phyloP scores from a whole-genome alignment of 257 asterid genomes.

The Przewalskia tangutica region DNA sequence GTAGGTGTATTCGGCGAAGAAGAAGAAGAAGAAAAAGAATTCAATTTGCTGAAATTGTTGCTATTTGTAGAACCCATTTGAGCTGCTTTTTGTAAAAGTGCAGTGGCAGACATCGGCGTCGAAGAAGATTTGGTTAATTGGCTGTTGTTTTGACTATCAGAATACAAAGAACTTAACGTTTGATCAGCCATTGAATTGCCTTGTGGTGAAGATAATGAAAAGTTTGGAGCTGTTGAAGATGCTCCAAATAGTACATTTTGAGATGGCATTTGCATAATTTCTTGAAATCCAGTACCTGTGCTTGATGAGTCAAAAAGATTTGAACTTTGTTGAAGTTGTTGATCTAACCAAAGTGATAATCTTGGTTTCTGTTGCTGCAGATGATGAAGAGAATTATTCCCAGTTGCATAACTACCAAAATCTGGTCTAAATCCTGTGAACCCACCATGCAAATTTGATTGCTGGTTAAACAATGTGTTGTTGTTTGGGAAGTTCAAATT shows the following conservation, averaged over 20 bases:
- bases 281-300: conserved; percentile 12
- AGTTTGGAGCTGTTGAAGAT: conserved; percentile 20
- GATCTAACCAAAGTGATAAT: conserved; percentile 60
- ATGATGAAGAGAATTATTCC: conserved; percentile 6
- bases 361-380: conserved; percentile 43
- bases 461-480: conserved; percentile 7
- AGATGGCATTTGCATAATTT: conserved; percentile 24
- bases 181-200: conserved; percentile 18
- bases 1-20: not conserved
- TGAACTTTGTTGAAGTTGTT: conserved; percentile 18
- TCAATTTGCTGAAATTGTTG: conserved; percentile 41
- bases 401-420: conserved; percentile 17
- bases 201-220: conserved; percentile 26
- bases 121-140: conserved; percentile 13
- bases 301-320: conserved; percentile 2
- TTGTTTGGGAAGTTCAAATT: conserved; percentile 35
- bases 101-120: conserved; percentile 71
- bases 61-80: conserved; percentile 73
- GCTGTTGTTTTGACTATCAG: conserved; percentile 14
- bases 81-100: conserved; percentile 80
- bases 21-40: conserved; percentile 33
- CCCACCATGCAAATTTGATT: conserved; percentile 19
- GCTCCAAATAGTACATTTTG: conserved; percentile 15
- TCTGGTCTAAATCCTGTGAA: conserved; percentile 17
- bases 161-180: conserved; percentile 35